Evolutionary conservation across 164 flowering plant genomes (phyloP), one percentile per base, ranked within the genome.

Genomic region (Cinnamomum micranthum): DNA sequence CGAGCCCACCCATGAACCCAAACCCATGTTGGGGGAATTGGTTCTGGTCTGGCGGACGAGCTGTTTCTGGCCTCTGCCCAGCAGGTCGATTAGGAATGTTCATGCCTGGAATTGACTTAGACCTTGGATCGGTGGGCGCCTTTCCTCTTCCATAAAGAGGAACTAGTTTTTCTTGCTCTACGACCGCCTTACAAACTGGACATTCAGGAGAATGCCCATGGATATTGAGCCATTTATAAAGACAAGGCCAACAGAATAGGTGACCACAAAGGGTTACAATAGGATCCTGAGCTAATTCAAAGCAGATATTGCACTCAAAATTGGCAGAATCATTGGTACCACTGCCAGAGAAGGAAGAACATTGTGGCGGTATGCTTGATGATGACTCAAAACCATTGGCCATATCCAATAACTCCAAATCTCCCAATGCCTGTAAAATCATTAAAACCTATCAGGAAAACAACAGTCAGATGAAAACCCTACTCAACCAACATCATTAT

Each of bases 111-210:
- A 85, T 78, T 0, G 92, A 84, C 74, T 84, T 92, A 0, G 88
- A 86, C 73, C 97, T 80, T 1, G 94, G 97, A 73, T 92, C 93
- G 0, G 86, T 71, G 1, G 81, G 73, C 0, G 78, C 74, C 80
- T 88, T 89, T 22, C 97, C 97, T 72, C 93, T 84, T 9, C 97
- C 97, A 79, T 92, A 92, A 52, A 92, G 85, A 25, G 94, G 97
- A 65, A 90, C 91, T 72, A 92, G 76, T 68, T 89, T 92, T 25
- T 87, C 94, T 80, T 90, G 93, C 72, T 87, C 79, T 24, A 92
- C 59, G 11, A 90, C 76, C 33, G 94, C 94, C 85, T 92, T 90
- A 71, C 97, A 92, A 71, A 90, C 94, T 0, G 97, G 94, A 74
- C 97, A 92, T 71, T 89, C 91, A 11, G 82, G 90, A 0, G 88